These are phyloP conservation scores for Polyporus arcularius DNA, from an alignment of 768 basidiomycete genomes.

Conservation along the genomic window DNA sequence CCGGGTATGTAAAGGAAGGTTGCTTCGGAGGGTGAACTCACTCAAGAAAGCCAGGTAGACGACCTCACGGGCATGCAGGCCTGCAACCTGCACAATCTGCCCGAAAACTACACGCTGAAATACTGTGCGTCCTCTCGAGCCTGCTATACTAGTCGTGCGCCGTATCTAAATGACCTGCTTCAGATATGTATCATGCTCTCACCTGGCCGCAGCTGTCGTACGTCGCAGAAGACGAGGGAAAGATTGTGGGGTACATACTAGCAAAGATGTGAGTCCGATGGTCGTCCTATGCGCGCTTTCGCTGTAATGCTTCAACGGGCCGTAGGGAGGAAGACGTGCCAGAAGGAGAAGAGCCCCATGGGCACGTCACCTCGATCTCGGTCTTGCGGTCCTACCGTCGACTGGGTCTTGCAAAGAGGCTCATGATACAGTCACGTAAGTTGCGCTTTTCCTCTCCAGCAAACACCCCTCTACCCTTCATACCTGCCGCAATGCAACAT, in stretches of 20 bases:
- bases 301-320: background rate
- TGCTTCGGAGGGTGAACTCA: background rate
- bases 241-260: constrained; percentile 94
- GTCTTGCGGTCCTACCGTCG: constrained; percentile 88
- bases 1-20: constrained; percentile 27
- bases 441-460: constrained; percentile 4
- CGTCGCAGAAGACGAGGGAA: constrained; percentile 89
- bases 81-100: constrained; percentile 89
- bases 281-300: background rate
- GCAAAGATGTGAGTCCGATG: constrained; percentile 77
- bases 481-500: background rate
- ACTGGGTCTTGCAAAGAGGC: constrained; percentile 89
- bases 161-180: background rate
- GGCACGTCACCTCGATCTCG: constrained; percentile 96
- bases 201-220: constrained; percentile 95
- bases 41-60: constrained; percentile 57
- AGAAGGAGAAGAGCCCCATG: constrained; percentile 66
- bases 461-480: background rate
- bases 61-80: constrained; percentile 94
- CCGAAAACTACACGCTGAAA: constrained; percentile 87
- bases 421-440: constrained; percentile 93
- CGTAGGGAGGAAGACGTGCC: constrained; percentile 65
- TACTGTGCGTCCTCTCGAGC: constrained; percentile 53
- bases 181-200: constrained; percentile 87
- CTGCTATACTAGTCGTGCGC: background rate